phyloP scores from a whole-genome alignment of 176 grass and related monocot species.

The Elaeis guineensis region DNA sequence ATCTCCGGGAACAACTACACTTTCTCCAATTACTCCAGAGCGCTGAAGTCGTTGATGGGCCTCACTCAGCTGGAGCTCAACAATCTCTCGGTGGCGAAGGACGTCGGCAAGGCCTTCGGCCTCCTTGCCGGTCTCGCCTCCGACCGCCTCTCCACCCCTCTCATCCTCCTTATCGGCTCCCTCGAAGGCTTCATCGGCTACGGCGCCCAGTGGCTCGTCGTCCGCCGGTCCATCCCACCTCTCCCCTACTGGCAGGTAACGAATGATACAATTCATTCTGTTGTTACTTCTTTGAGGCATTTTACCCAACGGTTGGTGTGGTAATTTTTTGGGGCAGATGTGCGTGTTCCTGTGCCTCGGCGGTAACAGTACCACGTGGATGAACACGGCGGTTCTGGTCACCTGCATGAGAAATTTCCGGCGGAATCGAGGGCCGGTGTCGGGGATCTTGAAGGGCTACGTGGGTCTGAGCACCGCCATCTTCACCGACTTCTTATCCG shows the following conservation, averaged over 20 bases:
- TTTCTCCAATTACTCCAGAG: conserved; percentile 95
- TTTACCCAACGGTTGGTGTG: background rate
- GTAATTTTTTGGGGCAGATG: conserved; percentile 38
- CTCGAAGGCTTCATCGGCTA: conserved; percentile 79
- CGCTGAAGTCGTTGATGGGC: conserved; percentile 77
- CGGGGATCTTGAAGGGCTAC: conserved; percentile 84
- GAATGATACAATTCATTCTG: background rate
- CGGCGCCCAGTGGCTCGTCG: conserved; percentile 84
- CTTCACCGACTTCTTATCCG: conserved; percentile 86
- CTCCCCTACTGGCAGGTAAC: conserved; percentile 75
- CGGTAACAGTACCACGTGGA: conserved; percentile 95
- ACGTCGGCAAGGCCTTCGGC: conserved; percentile 96
- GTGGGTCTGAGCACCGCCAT: conserved; percentile 93
- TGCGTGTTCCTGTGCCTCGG: conserved; percentile 90
- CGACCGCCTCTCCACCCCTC: conserved; percentile 64
- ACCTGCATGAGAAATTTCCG: conserved; percentile 98
- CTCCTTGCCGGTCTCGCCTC: conserved; percentile 82
- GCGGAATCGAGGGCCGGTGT: conserved; percentile 57
- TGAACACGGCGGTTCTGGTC: conserved; percentile 99
- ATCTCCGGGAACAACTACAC: conserved; percentile 99
- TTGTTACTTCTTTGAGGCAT: background rate
- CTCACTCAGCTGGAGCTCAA: conserved; percentile 91
- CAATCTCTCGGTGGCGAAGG: conserved; percentile 94
- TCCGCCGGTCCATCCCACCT: conserved; percentile 44
- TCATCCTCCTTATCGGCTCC: conserved; percentile 87